Base-by-base conservation (phyloP, 768 basidiomycete species). In the Termitomyces bulborhizus region DNA sequence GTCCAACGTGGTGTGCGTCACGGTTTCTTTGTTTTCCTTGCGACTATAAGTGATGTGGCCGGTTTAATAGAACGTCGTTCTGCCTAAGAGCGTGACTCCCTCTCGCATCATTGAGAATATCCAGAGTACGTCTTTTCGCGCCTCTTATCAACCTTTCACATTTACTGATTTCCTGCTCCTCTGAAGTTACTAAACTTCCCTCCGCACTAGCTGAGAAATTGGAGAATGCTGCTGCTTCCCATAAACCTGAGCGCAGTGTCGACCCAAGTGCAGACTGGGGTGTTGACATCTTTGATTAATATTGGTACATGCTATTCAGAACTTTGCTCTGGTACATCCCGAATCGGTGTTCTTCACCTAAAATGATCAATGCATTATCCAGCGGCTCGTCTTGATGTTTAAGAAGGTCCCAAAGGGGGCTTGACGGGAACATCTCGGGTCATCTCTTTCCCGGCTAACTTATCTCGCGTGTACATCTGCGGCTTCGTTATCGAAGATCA, bases 41-140 rank as follows among this genome's bases (percentile, higher is more conserved):
- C 31, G 43, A 18, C 6, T 3, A 40, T 15, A 32, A 49, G 29
- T 58, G 24, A 54, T 46, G 9, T 9, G 9, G 42, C 24, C 34
- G n/a, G 15, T 6, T 52, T 44, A 54, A 54, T 60, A 87, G 85
- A 82, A 84, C 46, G 73, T 86, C 53, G 85, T 85, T 6, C 74
- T 92, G 11, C 87, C 90, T 2, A 93, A 91, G 76, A 88, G 85
- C 58, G 86, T 90, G 13, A 85, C 82, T 3, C 75, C 86, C 11
- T 77, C 78, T 43, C 80, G 87, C 29, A 75, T 93, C 34, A 71
- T 76, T 54, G 86, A 88, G 66, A 92, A 93, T 72, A 70, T 84
- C 41, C 73, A 83, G n/a, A 70, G 86, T 83, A 58, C 60, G 11
- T 46, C 44, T 7, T 32, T n/a, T 24, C 45, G 6, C 16, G n/a